phyloP scores from a whole-genome alignment of 139 green algal genomes.

The Raphidocelis subcapitata region DNA sequence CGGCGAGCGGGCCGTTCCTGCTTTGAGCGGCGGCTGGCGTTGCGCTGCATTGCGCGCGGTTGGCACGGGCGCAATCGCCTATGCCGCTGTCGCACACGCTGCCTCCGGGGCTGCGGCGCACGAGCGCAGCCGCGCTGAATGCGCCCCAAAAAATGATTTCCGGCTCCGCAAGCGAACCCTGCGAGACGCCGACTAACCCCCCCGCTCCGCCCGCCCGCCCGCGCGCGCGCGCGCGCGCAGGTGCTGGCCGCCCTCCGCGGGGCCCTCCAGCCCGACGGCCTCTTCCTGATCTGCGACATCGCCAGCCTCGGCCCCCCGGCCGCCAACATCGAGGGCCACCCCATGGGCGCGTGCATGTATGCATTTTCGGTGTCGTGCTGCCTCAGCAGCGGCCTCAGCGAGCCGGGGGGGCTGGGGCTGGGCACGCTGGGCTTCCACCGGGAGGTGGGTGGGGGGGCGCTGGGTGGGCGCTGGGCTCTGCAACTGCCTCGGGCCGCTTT shows the following conservation, averaged over 20 bases:
- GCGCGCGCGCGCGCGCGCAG: too few species aligned
- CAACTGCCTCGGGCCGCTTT: too few species aligned
- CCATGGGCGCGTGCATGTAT: background rate
- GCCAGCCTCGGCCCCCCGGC: background rate
- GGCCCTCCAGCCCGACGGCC: background rate
- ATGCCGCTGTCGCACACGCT: background rate
- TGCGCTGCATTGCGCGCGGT: background rate
- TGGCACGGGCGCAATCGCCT: background rate
- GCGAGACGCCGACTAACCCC: too few species aligned
- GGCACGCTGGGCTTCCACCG: constrained; percentile 13
- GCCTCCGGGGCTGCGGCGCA: too few species aligned
- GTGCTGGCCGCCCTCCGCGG: background rate
- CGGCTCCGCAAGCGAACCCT: too few species aligned
- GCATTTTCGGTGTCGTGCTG: constrained; percentile 2
- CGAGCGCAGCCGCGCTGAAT: background rate
- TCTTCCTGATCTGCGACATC: constrained; percentile 20
- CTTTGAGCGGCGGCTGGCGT: background rate
- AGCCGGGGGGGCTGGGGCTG: constrained; percentile 14
- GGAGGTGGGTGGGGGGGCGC: background rate
- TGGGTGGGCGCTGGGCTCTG: too few species aligned
- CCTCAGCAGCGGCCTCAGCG: constrained; percentile 16
- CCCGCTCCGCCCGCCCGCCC: too few species aligned
- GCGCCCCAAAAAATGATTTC: too few species aligned
- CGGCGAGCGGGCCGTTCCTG: background rate
- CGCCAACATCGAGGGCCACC: constrained; percentile 5